A percentile compares a stretch with the other conserved stretches of the same genome.
These are phyloP conservation scores for Kluyveromyces siamensis DNA, from an alignment of 805 yeast species.

Conservation along the genomic window DNA sequence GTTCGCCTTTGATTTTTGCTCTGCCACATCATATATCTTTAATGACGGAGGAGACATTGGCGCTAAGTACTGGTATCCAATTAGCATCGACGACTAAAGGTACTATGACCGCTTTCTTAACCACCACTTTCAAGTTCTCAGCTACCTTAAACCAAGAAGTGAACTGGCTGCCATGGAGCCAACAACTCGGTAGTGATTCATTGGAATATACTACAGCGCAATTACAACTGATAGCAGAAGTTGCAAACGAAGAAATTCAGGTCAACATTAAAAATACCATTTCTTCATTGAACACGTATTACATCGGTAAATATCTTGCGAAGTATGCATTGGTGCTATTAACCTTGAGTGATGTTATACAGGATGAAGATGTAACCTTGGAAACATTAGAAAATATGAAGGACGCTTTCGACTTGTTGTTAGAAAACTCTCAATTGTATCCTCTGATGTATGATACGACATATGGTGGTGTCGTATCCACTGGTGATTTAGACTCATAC, in stretches of 20 bases:
- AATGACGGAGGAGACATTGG: conserved; percentile 23
- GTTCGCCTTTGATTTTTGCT: conserved; percentile 40
- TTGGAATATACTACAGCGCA: conserved; percentile 37
- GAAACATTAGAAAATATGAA: conserved; percentile 32
- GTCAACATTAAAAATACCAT: conserved; percentile 39
- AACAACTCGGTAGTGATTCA: conserved; percentile 21
- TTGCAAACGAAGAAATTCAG: conserved; percentile 38
- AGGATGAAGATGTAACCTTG: conserved; percentile 33
- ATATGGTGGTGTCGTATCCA: conserved; percentile 48
- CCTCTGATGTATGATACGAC: conserved; percentile 49
- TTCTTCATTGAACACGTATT: conserved; percentile 36
- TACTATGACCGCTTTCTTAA: conserved; percentile 36
- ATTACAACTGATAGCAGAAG: conserved; percentile 34
- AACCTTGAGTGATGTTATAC: conserved; percentile 40
- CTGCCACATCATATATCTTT: conserved; percentile 44
- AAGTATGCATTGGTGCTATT: conserved; percentile 49
- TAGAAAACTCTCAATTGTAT: conserved; percentile 34
- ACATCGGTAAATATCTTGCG: conserved; percentile 45
- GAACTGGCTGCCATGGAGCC: conserved; percentile 38
- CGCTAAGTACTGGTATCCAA: conserved; percentile 33
- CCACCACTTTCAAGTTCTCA: conserved; percentile 30
- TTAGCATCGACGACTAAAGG: conserved; percentile 45
- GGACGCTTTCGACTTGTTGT: conserved; percentile 35
- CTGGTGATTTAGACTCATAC: conserved; percentile 33
- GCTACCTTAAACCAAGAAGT: conserved; percentile 34